Evolutionary conservation across 805 yeast species (phyloP), one percentile per base, ranked within the genome.

Genomic region (Yarrowia sp.): DNA sequence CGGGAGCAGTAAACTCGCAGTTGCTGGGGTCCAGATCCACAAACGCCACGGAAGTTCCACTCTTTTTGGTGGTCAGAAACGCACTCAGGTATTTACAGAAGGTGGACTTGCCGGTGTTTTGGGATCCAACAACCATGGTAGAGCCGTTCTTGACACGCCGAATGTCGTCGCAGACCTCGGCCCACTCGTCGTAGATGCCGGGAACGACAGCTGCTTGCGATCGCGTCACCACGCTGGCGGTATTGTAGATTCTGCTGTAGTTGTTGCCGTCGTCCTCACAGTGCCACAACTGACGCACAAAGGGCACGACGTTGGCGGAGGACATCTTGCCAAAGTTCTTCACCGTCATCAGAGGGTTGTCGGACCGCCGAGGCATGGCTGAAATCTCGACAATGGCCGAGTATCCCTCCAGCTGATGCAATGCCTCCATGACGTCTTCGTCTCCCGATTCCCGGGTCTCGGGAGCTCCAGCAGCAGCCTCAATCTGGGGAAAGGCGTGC

Each of bases 381-480:
- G 46, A 19, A 6, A 55, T 27, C 61, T 55, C 61, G 12, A 55
- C 61, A 27, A 55, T 55, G 12, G 47, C 47, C 27, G 46, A 18
- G 13, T 2, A 25, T 13, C 61, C 61, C 29, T 39, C 14, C 38
- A 55, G 13, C 13, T 38, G 36, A 42, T 55, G 31, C 47, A 55
- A 18, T 3, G 39, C 29, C 27, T 39, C 47, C 47, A 19, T 6
- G 6, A 55, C 36, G 16, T 38, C 36, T 13, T 38, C 38, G 25
- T 55, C 47, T 6, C n/a, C 36, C 2, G 61, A 7, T 22, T 25
- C 47, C 6, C 47, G 61, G 2, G 16, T 13, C 10, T 38, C 47
- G 12, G 36, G 29, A 36, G 61, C 33, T 21, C 61, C 61, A 38
- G 61, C 46, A 19, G 47, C 61, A 21, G 61, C 61, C 36, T 55